phyloP scores from a whole-genome alignment of 805 yeast genomes.

The Saccharomycopsis schoenii region DNA sequence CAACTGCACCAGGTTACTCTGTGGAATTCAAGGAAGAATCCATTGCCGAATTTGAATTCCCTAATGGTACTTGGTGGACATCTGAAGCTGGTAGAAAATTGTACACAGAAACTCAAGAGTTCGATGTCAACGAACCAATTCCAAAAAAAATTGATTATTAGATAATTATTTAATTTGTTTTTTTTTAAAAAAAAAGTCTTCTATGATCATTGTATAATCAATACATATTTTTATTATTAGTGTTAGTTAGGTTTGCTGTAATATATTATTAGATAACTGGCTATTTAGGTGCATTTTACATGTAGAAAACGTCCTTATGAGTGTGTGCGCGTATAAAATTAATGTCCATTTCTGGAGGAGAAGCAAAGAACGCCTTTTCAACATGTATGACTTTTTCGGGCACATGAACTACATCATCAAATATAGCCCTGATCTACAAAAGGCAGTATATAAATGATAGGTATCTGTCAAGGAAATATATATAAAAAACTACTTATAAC shows the following conservation, averaged over 20 bases:
- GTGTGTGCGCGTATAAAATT: too few species aligned
- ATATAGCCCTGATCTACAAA: background rate
- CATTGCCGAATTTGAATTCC: conserved; percentile 22
- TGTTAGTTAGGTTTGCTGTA: background rate
- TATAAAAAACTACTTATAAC: too few species aligned
- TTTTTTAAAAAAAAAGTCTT: background rate
- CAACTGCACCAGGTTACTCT: conserved; percentile 27
- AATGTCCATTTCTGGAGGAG: background rate
- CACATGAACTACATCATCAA: background rate
- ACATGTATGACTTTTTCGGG: background rate
- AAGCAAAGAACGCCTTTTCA: background rate
- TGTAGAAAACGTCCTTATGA: too few species aligned
- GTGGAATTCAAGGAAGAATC: conserved; percentile 24
- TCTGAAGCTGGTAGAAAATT: conserved; percentile 19
- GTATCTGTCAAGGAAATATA: too few species aligned
- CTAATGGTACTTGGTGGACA: conserved; percentile 26
- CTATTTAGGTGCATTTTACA: too few species aligned
- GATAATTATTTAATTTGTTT: background rate
- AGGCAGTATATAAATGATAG: too few species aligned
- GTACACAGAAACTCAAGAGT: conserved; percentile 12
- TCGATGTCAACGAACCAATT: conserved; percentile 12
- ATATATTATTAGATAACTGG: too few species aligned
- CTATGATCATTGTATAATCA: too few species aligned
- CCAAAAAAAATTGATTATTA: conserved; percentile 4
- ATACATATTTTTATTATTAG: too few species aligned